Conservation (phyloP, 2,329 filamentous ascomycete species). For the Aspergillus quadricinctus region DNA sequence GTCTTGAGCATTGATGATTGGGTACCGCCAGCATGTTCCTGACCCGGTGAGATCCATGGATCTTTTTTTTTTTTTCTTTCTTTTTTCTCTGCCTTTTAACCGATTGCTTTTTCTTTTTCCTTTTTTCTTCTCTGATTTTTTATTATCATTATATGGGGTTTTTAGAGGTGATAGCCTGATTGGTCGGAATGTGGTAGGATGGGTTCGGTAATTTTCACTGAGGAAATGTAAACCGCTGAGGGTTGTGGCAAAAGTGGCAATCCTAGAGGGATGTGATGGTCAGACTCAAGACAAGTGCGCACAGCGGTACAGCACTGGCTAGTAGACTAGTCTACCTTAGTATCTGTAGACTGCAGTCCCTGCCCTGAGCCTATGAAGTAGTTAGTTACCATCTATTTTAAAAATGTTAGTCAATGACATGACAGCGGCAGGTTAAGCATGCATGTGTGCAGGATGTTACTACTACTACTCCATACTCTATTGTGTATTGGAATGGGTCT, state of each 20-base stretch:
- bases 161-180: not conserved
- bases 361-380: not conserved
- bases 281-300: not conserved
- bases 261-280: not conserved
- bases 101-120: not conserved
- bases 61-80: not conserved
- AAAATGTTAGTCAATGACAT: not conserved
- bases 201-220: not conserved
- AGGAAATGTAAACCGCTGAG: not conserved
- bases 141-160: not conserved
- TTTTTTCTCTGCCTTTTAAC: not conserved
- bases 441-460: not conserved
- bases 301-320: too few relatives aligned
- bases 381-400: not conserved
- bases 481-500: not conserved
- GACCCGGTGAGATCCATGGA: constrained; percentile 1
- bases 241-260: not conserved
- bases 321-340: too few relatives aligned
- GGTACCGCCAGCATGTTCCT: constrained; percentile 4
- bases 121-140: not conserved
- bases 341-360: too few relatives aligned
- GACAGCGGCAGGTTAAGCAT: not conserved
- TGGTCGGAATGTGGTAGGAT: not conserved
- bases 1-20: constrained; percentile 1
- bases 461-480: not conserved